Percentiles rank a stretch among this genome's conserved stretches.
Conservation (phyloP, 441 rosid genomes). For the Pelargonium cotyledonis region DNA sequence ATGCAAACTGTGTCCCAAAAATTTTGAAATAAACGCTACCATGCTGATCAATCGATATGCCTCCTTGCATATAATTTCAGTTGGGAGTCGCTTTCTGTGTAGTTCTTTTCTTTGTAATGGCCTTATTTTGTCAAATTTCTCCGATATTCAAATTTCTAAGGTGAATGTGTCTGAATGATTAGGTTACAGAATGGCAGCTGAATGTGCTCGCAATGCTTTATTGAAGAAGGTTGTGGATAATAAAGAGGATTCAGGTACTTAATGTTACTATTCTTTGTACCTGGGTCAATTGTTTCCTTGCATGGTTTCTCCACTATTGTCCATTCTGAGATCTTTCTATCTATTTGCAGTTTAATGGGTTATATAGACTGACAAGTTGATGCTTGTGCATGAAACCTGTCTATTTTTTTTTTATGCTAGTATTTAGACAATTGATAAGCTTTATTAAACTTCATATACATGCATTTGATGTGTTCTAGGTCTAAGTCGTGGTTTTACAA, state of each 20-base stretch:
- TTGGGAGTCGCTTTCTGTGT: background rate
- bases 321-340: background rate
- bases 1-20: background rate
- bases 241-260: constrained; percentile 70
- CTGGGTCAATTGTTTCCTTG: background rate
- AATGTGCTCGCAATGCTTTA: constrained; percentile 80
- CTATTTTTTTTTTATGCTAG: too few species aligned
- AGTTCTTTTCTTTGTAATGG: constrained; percentile 1
- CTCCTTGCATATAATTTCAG: background rate
- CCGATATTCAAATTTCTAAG: background rate
- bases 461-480: background rate
- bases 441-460: too few species aligned
- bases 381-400: too few species aligned
- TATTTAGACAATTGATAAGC: too few species aligned
- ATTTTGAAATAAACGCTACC: background rate
- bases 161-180: constrained; percentile 16
- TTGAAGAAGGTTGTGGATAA: constrained; percentile 67
- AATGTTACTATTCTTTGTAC: constrained; percentile 2
- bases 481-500: constrained; percentile 18
- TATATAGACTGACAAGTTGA: too few species aligned
- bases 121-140: constrained; percentile 4
- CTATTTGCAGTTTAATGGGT: background rate
- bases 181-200: constrained; percentile 98
- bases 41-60: background rate
- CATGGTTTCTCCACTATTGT: background rate